Base-by-base conservation (phyloP, 2,329 filamentous ascomycete species). In the Colletotrichum echinochloae region DNA sequence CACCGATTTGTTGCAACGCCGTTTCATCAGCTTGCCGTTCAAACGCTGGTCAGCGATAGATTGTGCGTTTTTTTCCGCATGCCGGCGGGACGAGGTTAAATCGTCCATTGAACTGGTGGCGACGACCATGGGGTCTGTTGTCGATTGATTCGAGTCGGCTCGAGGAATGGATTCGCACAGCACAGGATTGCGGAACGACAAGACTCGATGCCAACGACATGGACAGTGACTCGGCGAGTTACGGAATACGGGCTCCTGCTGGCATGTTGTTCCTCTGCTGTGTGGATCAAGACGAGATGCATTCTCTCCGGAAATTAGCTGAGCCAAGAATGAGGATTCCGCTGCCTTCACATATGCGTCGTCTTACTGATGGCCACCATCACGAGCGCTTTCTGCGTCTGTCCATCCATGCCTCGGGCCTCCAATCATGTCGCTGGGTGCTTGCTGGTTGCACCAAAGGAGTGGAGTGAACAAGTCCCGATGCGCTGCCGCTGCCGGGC, bases 221-320 rank as follows among this genome's bases (percentile, higher is more conserved):
- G 44, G 44, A 41, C 63, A 18, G 46, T 41, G 63, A 52, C 44
- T 57, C 56, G 44, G 41, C 41, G 23, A 11, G 18, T 33, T 56
- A 28, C 51, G 52, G 35, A 30, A 39, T 35, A 18, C n/a, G 23
- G 23, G 20, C 18, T 35, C 23, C n/a, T 26, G 55, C 56, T 59
- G 67, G 67, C 16, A 70, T 67, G 64, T 30, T 57, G 35, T 26
- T 55, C 30, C 51, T 39, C 52, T 28, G 62, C 52, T 70, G 63
- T 41, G 63, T 62, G 35, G 63, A 44, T n/a, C 26, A 23, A 52
- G 33, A 26, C 26, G 30, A 48, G 28, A 35, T 37, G 33, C 63
- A 57, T 61, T 70, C 46, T 52, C 55, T 39, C 48, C 23, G 33
- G 46, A 60, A 23, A 70, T 70, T 57, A 44, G 48, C 26, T 18